phyloP scores from a whole-genome alignment of 371 early-diverging fungal species.

The Rhizopus sp. region DNA sequence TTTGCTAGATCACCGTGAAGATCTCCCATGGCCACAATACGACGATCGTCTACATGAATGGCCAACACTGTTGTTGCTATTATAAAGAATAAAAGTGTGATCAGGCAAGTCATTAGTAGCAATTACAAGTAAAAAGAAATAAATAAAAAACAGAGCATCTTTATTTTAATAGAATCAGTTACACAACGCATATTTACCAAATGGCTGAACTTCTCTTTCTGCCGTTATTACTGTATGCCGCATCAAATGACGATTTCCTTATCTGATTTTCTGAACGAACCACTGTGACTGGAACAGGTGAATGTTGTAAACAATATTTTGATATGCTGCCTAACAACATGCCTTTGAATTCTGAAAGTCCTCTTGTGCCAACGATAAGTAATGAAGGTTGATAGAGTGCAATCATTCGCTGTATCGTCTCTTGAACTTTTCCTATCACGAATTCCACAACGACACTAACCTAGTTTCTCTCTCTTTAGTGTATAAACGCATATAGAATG shows the following conservation, averaged over 20 bases:
- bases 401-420: constrained; percentile 63
- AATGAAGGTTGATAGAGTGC: constrained; percentile 60
- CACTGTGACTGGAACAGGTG: constrained; percentile 59
- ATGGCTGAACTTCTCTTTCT: background rate
- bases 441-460: constrained; percentile 62
- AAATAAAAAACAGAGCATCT: no score
- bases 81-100: no score
- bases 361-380: constrained; percentile 61
- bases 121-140: no score
- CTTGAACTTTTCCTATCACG: constrained; percentile 64
- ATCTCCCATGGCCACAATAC: constrained; percentile 80
- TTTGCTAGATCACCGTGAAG: constrained; percentile 72
- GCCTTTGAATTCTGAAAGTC: constrained; percentile 58
- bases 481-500: background rate
- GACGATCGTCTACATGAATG: constrained; percentile 18
- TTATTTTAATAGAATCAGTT: background rate
- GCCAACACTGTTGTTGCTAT: no score
- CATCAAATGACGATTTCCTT: background rate
- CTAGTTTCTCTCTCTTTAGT: constrained; percentile 13
- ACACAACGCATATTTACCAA: background rate
- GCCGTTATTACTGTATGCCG: background rate
- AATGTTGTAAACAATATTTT: constrained; percentile 61
- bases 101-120: no score
- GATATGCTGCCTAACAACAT: constrained; percentile 60
- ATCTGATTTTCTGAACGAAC: constrained; percentile 47